These are phyloP conservation scores for Cystofilobasidium bisporidii DNA, from an alignment of 768 basidiomycete species.

Conservation along the genomic window DNA sequence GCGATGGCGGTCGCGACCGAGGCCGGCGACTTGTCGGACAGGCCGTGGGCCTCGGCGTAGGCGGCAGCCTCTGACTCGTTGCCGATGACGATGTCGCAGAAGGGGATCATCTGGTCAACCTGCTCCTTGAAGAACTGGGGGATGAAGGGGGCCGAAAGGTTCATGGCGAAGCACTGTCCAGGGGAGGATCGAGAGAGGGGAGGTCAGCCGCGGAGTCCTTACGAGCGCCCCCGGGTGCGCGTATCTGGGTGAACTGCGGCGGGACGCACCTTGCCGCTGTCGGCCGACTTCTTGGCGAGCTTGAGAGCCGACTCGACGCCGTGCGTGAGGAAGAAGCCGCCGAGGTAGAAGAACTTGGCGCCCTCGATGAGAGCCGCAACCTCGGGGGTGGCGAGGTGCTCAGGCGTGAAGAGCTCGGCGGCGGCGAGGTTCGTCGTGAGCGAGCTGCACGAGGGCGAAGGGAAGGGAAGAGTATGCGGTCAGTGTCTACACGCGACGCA, in stretches of 20 bases:
- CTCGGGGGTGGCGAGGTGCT: conserved; percentile 64
- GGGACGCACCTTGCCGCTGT: conserved; percentile 56
- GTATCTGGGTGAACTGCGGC: background rate
- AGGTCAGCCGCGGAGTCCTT: background rate
- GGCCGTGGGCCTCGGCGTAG: conserved; percentile 66
- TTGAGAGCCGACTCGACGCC: conserved; percentile 62
- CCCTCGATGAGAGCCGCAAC: conserved; percentile 67
- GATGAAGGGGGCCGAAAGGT: conserved; percentile 97
- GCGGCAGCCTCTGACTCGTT: conserved; percentile 90
- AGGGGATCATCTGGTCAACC: conserved; percentile 68
- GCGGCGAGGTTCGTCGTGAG: conserved; percentile 82
- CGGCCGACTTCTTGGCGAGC: conserved; percentile 67
- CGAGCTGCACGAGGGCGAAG: conserved; percentile 49
- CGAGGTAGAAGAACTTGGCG: conserved; percentile 85
- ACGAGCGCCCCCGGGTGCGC: no score
- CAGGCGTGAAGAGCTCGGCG: conserved; percentile 77
- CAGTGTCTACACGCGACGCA: no score
- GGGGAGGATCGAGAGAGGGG: background rate
- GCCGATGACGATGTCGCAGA: conserved; percentile 84
- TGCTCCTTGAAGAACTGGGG: conserved; percentile 80
- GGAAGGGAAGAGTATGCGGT: background rate
- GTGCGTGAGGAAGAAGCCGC: conserved; percentile 96
- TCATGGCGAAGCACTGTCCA: conserved; percentile 69
- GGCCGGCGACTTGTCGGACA: conserved; percentile 48
- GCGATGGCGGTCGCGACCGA: conserved; percentile 68